Conservation (phyloP, 345 rosid species). For the Limnanthes douglasii region DNA sequence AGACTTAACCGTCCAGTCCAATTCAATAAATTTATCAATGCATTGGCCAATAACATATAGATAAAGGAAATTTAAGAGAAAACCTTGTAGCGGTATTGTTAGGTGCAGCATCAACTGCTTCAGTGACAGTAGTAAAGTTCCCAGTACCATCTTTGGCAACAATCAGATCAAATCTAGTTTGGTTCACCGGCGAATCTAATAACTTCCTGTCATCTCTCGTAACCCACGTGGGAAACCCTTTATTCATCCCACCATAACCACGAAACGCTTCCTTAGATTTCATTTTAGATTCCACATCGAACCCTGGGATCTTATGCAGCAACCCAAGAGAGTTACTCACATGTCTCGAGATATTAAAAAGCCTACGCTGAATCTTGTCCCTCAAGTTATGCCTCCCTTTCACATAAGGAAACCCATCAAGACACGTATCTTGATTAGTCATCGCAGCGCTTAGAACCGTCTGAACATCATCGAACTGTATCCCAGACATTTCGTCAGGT, state of each 20-base stretch:
- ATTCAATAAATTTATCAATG: too few species aligned
- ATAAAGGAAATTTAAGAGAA: too few species aligned
- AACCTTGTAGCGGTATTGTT: slow-evolving; percentile 57
- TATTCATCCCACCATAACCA: slow-evolving; percentile 21
- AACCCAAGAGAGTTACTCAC: slow-evolving; percentile 48
- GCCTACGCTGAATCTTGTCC: slow-evolving; percentile 21
- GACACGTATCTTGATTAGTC: slow-evolving; percentile 92
- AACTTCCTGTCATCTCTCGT: slow-evolving; percentile 26
- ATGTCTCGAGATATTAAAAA: slow-evolving; percentile 40
- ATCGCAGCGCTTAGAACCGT: slow-evolving; percentile 61
- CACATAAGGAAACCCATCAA: slow-evolving; percentile 51
- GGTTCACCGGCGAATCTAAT: slow-evolving; percentile 19
- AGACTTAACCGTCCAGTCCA: too few species aligned
- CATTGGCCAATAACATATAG: too few species aligned
- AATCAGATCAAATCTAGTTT: slow-evolving; percentile 22
- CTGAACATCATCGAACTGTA: too few species aligned
- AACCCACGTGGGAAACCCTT: slow-evolving; percentile 50
- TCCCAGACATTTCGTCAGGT: too few species aligned
- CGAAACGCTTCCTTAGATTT: slow-evolving; percentile 3
- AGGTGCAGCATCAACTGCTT: slow-evolving; percentile 63
- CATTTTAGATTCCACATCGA: too few species aligned
- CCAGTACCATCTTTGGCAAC: slow-evolving; percentile 76
- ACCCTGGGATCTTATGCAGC: slow-evolving; percentile 44
- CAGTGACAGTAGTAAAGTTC: slow-evolving; percentile 38
- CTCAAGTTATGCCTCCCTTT: slow-evolving; percentile 10